These are phyloP conservation scores for Coemansia sp. DNA, from an alignment of 192 early-diverging fungal species.

Conservation along the genomic window DNA sequence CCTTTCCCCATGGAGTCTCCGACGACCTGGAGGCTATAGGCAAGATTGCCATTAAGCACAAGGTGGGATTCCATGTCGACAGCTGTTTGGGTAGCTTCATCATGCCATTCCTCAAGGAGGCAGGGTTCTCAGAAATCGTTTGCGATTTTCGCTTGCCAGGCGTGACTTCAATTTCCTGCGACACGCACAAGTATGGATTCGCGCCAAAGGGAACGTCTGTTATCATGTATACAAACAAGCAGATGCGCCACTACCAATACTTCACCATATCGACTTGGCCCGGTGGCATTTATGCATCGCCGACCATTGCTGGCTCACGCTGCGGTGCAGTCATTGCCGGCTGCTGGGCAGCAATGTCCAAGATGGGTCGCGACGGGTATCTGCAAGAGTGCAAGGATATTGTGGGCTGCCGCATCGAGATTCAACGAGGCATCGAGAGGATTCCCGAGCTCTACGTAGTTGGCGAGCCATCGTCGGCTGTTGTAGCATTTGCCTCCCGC, in stretches of 20 bases:
- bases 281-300: slow-evolving; percentile 94
- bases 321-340: slow-evolving; percentile 90
- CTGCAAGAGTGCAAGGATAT: slow-evolving; percentile 78
- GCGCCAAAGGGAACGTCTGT: slow-evolving; percentile 97
- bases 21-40: slow-evolving; percentile 86
- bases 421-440: slow-evolving; percentile 60
- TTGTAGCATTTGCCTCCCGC: slow-evolving; percentile 79
- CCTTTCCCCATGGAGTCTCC: slow-evolving; percentile 90
- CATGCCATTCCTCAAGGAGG: slow-evolving; percentile 90
- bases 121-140: slow-evolving; percentile 76
- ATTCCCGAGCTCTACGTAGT: slow-evolving; percentile 75
- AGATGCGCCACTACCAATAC: slow-evolving; percentile 87
- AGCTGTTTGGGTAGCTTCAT: slow-evolving; percentile 95
- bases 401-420: slow-evolving; percentile 67
- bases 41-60: slow-evolving; percentile 72
- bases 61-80: slow-evolving; percentile 91
- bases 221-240: slow-evolving; percentile 82
- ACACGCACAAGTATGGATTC: slow-evolving; percentile 99
- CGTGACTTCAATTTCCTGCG: slow-evolving; percentile 93
- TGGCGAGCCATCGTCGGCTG: slow-evolving; percentile 78
- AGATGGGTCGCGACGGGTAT: slow-evolving; percentile 86
- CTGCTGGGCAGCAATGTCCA: slow-evolving; percentile 92
- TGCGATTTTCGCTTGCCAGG: slow-evolving; percentile 90
- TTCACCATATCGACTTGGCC: slow-evolving; percentile 90
- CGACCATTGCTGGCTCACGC: slow-evolving; percentile 86